Evolutionary conservation across 257 asterid species (phyloP).

Genomic region (Coffea eugenioides): DNA sequence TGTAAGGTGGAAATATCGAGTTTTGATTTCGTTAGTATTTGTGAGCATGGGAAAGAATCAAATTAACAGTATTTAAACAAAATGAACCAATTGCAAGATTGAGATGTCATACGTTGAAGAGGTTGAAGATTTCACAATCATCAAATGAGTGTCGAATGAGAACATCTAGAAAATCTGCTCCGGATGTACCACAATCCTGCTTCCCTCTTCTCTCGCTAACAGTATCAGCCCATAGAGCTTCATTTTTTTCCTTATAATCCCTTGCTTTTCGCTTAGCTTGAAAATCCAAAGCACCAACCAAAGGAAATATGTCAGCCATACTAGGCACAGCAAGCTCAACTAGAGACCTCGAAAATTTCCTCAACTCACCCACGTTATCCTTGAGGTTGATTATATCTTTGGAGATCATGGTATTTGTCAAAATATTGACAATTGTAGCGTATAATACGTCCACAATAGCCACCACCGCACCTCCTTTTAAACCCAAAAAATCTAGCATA

Average conservation of each 20-base stretch:
- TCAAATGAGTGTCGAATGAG: neutral
- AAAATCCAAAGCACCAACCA: neutral
- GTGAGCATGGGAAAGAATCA: no score
- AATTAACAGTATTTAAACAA: no score
- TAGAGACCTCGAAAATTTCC: neutral
- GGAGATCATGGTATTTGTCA: neutral
- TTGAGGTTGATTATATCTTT: neutral
- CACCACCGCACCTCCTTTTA: slow-evolving; percentile 1
- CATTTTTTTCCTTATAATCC: neutral
- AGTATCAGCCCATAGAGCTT: neutral
- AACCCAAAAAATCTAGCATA: slow-evolving; percentile 1
- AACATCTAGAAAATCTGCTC: slow-evolving; percentile 1
- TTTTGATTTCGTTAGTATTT: no score
- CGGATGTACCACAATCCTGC: neutral
- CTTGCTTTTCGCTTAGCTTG: neutral
- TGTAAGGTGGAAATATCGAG: no score
- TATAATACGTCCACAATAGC: neutral
- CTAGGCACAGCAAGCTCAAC: slow-evolving; percentile 8
- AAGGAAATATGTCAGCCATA: slow-evolving; percentile 1
- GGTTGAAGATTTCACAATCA: neutral
- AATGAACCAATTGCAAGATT: no score
- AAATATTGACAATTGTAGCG: neutral
- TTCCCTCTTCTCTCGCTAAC: neutral
- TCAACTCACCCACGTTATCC: neutral
- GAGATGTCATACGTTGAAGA: neutral